These are phyloP conservation scores for Vigna mungo DNA, from an alignment of 306 rosid genomes.

Conservation along the genomic window DNA sequence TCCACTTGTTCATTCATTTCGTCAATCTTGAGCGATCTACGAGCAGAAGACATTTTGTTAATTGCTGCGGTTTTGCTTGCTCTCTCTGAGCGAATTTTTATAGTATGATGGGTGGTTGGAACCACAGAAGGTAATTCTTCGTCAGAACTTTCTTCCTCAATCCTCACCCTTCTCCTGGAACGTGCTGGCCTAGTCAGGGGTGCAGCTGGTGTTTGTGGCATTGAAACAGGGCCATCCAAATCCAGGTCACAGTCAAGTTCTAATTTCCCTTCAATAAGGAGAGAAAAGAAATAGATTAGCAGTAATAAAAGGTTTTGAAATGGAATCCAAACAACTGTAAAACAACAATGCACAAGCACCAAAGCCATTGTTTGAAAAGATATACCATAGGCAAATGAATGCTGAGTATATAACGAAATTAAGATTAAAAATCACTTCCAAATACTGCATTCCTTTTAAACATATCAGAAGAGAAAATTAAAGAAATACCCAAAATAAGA, in stretches of 20 bases:
- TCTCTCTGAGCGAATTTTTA: constrained; percentile 71
- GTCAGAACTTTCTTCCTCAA: constrained; percentile 72
- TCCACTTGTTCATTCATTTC: constrained; percentile 60
- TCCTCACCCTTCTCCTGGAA: constrained; percentile 69
- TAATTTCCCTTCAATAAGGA: constrained; percentile 52
- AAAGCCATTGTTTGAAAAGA: constrained; percentile 9
- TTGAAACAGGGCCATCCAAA: constrained; percentile 48
- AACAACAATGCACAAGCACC: not conserved
- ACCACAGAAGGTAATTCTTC: constrained; percentile 66
- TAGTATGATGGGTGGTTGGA: constrained; percentile 52
- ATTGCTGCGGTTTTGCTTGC: constrained; percentile 92
- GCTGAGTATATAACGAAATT: not conserved
- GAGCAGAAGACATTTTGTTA: constrained; percentile 64
- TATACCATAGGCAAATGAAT: constrained; percentile 15
- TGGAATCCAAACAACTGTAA: not conserved
- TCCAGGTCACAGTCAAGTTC: constrained; percentile 63
- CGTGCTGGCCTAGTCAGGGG: constrained; percentile 54
- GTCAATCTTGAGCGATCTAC: constrained; percentile 44
- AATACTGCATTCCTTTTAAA: constrained; percentile 26
- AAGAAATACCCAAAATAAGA: constrained; percentile 52
- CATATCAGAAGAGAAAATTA: constrained; percentile 14
- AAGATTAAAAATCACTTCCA: constrained; percentile 5
- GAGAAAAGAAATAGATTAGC: constrained; percentile 31
- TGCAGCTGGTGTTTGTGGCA: constrained; percentile 73
- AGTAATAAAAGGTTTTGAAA: not conserved